Percentiles rank a stretch among this genome's conserved stretches.
Conservation (phyloP, 2,329 filamentous ascomycete species). For the Cladosporium phlei region DNA sequence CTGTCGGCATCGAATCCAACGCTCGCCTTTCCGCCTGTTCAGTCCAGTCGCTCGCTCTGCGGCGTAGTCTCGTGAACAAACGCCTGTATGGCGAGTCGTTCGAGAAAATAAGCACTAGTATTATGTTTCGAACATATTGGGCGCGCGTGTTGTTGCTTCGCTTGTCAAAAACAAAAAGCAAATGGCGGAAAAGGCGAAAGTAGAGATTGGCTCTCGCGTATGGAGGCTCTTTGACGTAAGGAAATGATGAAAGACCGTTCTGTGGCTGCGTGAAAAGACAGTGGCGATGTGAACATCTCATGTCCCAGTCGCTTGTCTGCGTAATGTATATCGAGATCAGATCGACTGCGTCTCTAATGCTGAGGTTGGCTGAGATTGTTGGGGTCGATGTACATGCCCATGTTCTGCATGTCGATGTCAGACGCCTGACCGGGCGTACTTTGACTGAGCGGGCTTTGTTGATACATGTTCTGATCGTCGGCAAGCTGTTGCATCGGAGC, state of each 20-base stretch:
- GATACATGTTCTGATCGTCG: slow-evolving; percentile 30
- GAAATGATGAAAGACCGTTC: slow-evolving; percentile 12
- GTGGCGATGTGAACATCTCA: slow-evolving; percentile 1
- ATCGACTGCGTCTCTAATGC: slow-evolving; percentile 5
- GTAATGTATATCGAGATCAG: slow-evolving; percentile 4
- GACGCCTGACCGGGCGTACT: slow-evolving; percentile 26
- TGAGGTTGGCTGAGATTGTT: slow-evolving; percentile 28
- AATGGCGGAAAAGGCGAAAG: background rate
- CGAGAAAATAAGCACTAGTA: slow-evolving; percentile 15
- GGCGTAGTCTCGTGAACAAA: slow-evolving; percentile 8
- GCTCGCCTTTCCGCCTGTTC: background rate
- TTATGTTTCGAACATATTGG: slow-evolving; percentile 13
- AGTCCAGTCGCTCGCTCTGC: slow-evolving; percentile 11
- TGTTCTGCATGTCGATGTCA: slow-evolving; percentile 39
- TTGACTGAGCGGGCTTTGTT: slow-evolving; percentile 35
- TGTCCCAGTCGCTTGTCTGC: slow-evolving; percentile 1
- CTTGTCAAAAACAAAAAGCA: slow-evolving; percentile 4
- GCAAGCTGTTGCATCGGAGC: slow-evolving; percentile 31
- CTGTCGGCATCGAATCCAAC: slow-evolving; percentile 1
- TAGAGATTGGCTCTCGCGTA: background rate
- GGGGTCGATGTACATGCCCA: slow-evolving; percentile 46
- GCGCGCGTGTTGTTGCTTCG: slow-evolving; percentile 10
- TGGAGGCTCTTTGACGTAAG: background rate
- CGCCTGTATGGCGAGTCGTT: background rate
- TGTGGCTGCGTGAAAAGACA: slow-evolving; percentile 12